Conservation (phyloP, 805 yeast genomes). For the Schizosaccharomyces cryophilus region DNA sequence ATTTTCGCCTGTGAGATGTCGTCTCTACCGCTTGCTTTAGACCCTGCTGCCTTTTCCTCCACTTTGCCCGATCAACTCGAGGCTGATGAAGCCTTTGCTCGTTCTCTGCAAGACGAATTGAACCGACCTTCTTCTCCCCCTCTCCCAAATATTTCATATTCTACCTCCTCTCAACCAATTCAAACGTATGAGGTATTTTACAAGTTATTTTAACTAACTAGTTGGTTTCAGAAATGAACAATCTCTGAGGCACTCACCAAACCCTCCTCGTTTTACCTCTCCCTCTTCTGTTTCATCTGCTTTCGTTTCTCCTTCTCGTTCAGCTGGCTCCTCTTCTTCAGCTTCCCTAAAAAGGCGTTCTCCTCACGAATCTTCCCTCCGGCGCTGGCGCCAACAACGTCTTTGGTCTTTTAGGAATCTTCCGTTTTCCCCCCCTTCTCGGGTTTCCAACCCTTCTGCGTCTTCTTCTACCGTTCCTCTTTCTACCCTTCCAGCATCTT, state of each 20-base stretch:
- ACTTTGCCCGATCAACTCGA: neutral
- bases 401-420: neutral
- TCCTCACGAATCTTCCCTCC: neutral
- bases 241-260: neutral
- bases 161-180: neutral
- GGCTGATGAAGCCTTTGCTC: neutral
- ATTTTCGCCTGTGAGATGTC: neutral
- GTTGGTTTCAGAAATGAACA: too few species aligned
- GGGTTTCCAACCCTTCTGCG: neutral
- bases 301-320: neutral
- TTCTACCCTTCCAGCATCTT: neutral
- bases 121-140: neutral
- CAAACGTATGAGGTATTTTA: neutral
- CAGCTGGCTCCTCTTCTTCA: neutral
- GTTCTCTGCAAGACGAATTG: neutral
- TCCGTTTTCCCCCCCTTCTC: conserved; percentile 10
- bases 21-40: neutral
- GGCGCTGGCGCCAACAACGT: neutral
- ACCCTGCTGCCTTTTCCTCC: neutral
- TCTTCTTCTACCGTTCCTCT: neutral
- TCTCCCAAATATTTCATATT: neutral
- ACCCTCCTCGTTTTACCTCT: neutral
- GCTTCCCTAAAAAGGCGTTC: neutral
- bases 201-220: neutral
- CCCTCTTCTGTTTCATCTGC: neutral